A percentile compares a stretch with the other conserved stretches of the same genome.
Evolutionary conservation across 2,329 filamentous ascomycete genomes (phyloP).

Genomic region (Claviceps pazoutovae): DNA sequence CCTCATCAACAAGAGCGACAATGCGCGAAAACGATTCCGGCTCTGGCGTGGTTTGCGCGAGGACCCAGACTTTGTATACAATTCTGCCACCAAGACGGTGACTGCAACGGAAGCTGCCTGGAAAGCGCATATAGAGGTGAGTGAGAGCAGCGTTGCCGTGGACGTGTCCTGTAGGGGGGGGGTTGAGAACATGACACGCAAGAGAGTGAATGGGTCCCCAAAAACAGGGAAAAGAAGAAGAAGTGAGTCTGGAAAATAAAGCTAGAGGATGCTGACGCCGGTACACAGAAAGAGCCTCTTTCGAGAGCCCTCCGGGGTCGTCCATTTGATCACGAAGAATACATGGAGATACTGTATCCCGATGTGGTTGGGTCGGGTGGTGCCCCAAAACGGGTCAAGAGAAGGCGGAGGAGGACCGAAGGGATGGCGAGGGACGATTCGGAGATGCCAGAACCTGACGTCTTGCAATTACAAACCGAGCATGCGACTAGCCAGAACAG

Average conservation of each 20-base stretch:
- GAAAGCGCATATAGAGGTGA: conserved; percentile 42
- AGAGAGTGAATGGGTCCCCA: neutral
- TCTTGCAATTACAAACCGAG: conserved; percentile 30
- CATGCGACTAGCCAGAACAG: conserved; percentile 13
- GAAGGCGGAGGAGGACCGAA: conserved; percentile 36
- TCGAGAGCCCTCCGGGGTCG: conserved; percentile 42
- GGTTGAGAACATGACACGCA: neutral
- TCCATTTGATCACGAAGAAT: conserved; percentile 46
- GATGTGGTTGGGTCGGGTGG: conserved; percentile 47
- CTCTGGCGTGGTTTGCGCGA: conserved; percentile 45
- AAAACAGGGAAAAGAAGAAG: neutral
- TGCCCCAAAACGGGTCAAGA: conserved; percentile 45
- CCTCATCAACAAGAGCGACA: conserved; percentile 50
- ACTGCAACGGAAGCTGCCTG: conserved; percentile 43
- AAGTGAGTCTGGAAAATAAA: neutral
- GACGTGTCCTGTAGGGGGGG: neutral
- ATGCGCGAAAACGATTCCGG: conserved; percentile 48
- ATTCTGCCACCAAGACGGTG: conserved; percentile 34
- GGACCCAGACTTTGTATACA: conserved; percentile 43
- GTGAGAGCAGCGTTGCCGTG: conserved; percentile 9
- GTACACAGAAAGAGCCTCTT: conserved; percentile 38
- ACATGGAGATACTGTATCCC: conserved; percentile 45
- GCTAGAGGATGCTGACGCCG: neutral
- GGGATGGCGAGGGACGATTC: conserved; percentile 30
- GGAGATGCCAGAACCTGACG: conserved; percentile 33